These are phyloP conservation scores for Blastocladiella britannica DNA, from an alignment of 192 early-diverging fungal species.

Conservation along the genomic window DNA sequence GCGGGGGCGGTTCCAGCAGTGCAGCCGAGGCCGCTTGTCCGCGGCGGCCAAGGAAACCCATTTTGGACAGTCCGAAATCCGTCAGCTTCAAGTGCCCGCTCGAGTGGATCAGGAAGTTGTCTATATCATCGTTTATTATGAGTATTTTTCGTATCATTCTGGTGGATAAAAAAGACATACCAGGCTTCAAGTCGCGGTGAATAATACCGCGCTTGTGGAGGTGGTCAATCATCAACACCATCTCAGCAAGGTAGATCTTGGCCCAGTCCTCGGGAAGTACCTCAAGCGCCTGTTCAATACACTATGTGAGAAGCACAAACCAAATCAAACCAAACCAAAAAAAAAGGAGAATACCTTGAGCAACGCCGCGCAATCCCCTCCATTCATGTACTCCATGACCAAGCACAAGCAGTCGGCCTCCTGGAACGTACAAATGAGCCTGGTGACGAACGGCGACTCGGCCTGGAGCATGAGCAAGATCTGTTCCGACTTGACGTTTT, in stretches of 20 bases:
- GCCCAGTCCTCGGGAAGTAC: slow-evolving; percentile 77
- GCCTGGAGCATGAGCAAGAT: slow-evolving; percentile 68
- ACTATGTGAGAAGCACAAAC: too few species aligned
- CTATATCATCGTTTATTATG: slow-evolving; percentile 5
- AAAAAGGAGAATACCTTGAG: slow-evolving; percentile 47
- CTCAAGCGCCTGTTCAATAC: too few species aligned
- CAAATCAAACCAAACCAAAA: too few species aligned
- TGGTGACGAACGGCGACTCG: slow-evolving; percentile 65
- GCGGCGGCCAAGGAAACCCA: slow-evolving; percentile 62
- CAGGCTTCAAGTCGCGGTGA: slow-evolving; percentile 36
- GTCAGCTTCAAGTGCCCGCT: slow-evolving; percentile 70
- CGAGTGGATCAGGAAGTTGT: slow-evolving; percentile 66
- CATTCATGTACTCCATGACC: slow-evolving; percentile 75
- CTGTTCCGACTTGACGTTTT: slow-evolving; percentile 71
- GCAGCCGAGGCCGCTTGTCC: slow-evolving; percentile 26
- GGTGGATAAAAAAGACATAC: slow-evolving; percentile 4
- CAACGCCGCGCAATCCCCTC: slow-evolving; percentile 71
- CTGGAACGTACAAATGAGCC: slow-evolving; percentile 67
- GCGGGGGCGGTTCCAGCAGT: slow-evolving; percentile 12
- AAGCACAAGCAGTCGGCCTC: slow-evolving; percentile 63
- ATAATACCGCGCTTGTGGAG: slow-evolving; percentile 55
- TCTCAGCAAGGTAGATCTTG: slow-evolving; percentile 61
- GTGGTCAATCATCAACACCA: slow-evolving; percentile 59
- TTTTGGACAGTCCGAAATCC: slow-evolving; percentile 66
- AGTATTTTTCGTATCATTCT: not conserved